Conservation (phyloP, 2,329 filamentous ascomycete species). For the Davidsoniella australis region DNA sequence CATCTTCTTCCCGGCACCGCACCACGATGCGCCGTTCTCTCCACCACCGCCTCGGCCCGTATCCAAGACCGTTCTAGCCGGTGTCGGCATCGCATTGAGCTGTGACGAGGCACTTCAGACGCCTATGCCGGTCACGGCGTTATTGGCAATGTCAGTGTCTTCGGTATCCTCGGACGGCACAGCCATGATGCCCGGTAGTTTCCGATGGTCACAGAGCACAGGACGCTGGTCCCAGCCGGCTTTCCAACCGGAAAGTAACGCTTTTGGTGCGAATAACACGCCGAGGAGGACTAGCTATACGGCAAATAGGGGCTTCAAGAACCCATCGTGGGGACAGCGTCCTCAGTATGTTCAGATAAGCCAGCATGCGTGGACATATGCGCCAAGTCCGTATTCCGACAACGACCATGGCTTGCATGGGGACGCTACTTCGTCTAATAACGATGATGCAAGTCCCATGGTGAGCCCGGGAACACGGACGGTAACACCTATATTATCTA, state of each 20-base stretch:
- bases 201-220: slow-evolving; percentile 4
- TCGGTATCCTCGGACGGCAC: neutral
- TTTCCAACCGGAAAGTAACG: too few species aligned
- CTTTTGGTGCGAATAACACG: too few species aligned
- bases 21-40: slow-evolving; percentile 6
- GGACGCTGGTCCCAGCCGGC: neutral
- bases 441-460: neutral
- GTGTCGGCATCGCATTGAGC: slow-evolving; percentile 5
- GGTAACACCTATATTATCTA: neutral
- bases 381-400: slow-evolving; percentile 3
- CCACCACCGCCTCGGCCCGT: neutral
- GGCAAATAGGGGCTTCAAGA: neutral
- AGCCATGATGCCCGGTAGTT: neutral
- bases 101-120: slow-evolving; percentile 5
- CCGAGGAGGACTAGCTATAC: too few species aligned
- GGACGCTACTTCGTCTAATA: too few species aligned
- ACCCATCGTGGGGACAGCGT: neutral
- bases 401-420: neutral
- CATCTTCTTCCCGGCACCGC: slow-evolving; percentile 5
- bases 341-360: neutral
- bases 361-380: slow-evolving; percentile 6
- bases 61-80: neutral
- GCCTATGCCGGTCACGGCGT: neutral
- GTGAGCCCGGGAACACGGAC: slow-evolving; percentile 1
- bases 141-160: slow-evolving; percentile 3